A percentile compares a stretch with the other conserved stretches of the same genome.
These are phyloP conservation scores for Rehmannia glutinosa DNA, from an alignment of 257 asterid species.

Conservation along the genomic window DNA sequence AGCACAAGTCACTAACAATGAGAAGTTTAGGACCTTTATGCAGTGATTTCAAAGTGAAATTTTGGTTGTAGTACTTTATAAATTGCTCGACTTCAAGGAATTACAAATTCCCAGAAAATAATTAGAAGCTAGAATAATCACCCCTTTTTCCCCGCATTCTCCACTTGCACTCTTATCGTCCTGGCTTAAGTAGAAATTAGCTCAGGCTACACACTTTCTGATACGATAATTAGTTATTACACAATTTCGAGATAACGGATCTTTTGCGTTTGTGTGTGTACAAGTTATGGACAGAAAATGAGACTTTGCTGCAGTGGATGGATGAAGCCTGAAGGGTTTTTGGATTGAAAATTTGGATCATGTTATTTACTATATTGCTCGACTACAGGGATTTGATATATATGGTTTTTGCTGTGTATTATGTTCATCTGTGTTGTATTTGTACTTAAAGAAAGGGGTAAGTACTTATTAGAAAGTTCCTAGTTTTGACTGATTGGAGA, in stretches of 20 bases:
- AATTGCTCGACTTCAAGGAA: too few relatives aligned
- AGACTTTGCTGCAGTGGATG: neutral
- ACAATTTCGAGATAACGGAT: neutral
- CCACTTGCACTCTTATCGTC: neutral
- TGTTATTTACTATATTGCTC: neutral
- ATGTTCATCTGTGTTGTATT: too few relatives aligned
- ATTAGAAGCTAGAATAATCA: conserved; percentile 18
- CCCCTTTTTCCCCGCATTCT: neutral
- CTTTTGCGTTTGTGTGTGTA: neutral
- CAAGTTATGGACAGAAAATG: neutral
- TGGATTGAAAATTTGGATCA: neutral
- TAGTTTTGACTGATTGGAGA: too few relatives aligned
- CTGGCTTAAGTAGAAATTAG: neutral
- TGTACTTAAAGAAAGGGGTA: too few relatives aligned
- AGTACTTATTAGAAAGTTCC: too few relatives aligned
- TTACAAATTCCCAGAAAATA: neutral
- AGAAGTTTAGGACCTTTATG: neutral
- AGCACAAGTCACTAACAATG: neutral
- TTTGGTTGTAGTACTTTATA: neutral
- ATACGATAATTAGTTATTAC: neutral
- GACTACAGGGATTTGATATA: neutral
- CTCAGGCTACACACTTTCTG: neutral
- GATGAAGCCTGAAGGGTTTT: neutral
- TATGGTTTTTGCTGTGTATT: too few relatives aligned
- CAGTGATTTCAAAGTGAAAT: neutral